Evolutionary conservation across 371 early-diverging fungal species (phyloP).

Genomic region (Mucor plumbeus): DNA sequence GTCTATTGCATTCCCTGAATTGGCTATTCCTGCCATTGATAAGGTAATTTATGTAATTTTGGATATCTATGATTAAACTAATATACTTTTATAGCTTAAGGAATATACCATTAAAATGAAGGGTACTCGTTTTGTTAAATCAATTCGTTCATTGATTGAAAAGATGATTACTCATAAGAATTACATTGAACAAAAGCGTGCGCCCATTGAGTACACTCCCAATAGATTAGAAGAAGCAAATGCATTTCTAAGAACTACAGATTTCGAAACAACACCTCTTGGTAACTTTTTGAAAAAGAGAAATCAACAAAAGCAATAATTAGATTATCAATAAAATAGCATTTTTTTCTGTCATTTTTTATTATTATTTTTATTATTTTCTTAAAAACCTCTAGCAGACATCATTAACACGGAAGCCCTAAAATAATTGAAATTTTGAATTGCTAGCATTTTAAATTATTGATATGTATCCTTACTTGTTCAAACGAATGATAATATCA

Average conservation of each 20-base stretch:
- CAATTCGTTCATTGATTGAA: constrained; percentile 78
- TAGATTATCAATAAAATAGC: background rate
- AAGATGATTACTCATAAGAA: constrained; percentile 82
- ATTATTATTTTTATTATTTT: background rate
- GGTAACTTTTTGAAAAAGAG: constrained; percentile 59
- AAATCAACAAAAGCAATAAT: constrained; percentile 24
- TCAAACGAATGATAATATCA: constrained; percentile 79
- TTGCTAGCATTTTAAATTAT: background rate
- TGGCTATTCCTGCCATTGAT: constrained; percentile 78
- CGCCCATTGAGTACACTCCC: constrained; percentile 78
- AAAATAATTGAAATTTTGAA: background rate
- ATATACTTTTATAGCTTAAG: constrained; percentile 48
- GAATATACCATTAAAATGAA: constrained; percentile 56
- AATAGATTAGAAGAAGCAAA: constrained; percentile 68
- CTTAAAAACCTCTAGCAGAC: background rate
- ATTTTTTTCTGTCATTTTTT: background rate
- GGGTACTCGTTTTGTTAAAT: constrained; percentile 73
- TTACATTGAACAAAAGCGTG: constrained; percentile 78
- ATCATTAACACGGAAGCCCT: background rate
- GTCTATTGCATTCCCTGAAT: constrained; percentile 93
- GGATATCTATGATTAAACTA: background rate
- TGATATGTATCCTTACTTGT: constrained; percentile 46
- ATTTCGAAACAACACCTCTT: constrained; percentile 65
- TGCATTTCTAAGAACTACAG: constrained; percentile 59
- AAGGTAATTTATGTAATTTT: constrained; percentile 45